These are phyloP conservation scores for Pythium guiyangense DNA, from an alignment of 352 stramenopile species.

Conservation along the genomic window DNA sequence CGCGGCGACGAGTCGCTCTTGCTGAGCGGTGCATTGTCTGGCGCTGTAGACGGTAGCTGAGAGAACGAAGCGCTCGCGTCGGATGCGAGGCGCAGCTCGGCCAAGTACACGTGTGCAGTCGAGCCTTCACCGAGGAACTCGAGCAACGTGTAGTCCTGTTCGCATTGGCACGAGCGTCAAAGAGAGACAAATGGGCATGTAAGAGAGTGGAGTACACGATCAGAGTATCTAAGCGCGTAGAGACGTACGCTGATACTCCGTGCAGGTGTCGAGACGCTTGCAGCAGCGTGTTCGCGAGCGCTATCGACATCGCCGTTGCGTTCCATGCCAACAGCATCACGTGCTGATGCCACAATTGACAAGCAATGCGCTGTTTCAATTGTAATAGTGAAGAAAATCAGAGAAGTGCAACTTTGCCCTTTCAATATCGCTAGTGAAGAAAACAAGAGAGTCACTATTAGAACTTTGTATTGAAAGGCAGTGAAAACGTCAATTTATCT, in stretches of 20 bases:
- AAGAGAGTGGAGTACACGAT: not conserved
- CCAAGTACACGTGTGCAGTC: conserved; percentile 75
- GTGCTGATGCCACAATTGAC: too few relatives aligned
- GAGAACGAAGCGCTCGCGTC: conserved; percentile 1
- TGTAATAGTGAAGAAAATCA: too few relatives aligned
- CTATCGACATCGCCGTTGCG: too few relatives aligned
- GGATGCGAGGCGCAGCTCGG: conserved; percentile 12
- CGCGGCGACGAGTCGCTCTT: not conserved
- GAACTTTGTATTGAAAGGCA: too few relatives aligned
- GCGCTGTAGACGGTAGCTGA: not conserved
- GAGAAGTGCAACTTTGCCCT: too few relatives aligned
- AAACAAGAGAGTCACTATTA: too few relatives aligned
- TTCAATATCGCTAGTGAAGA: too few relatives aligned
- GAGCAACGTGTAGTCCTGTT: conserved; percentile 59
- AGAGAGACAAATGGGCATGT: not conserved
- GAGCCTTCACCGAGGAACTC: conserved; percentile 75
- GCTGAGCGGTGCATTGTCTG: too few relatives aligned
- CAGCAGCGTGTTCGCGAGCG: not conserved
- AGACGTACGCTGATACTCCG: not conserved
- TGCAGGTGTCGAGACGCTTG: not conserved
- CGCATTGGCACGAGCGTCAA: too few relatives aligned
- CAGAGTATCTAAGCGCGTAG: not conserved
- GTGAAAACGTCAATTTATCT: too few relatives aligned
- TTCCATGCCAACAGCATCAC: too few relatives aligned
- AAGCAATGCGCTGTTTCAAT: too few relatives aligned